These are phyloP conservation scores for Hypoxylon sp. DNA, from an alignment of 2,329 filamentous ascomycete species.

Conservation along the genomic window DNA sequence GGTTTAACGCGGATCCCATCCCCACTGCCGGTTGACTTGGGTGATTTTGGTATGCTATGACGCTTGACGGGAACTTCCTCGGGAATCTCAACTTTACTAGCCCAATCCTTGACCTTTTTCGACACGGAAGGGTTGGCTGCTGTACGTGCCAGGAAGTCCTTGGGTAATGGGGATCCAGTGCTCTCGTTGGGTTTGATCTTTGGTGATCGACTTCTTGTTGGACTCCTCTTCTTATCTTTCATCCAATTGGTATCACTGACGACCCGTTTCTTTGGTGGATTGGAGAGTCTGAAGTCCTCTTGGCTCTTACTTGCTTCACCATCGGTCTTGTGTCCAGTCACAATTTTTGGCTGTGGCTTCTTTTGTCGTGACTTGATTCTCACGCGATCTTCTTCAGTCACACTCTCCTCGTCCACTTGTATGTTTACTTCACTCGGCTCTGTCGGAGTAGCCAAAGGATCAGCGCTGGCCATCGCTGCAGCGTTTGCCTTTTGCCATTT, in stretches of 20 bases:
- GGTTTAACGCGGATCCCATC: conserved; percentile 60
- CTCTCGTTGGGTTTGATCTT: conserved; percentile 54
- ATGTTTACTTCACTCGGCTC: conserved; percentile 74
- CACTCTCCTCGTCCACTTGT: conserved; percentile 71
- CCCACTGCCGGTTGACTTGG: conserved; percentile 56
- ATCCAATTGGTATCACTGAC: conserved; percentile 95
- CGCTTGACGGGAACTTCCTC: conserved; percentile 58
- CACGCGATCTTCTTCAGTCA: conserved; percentile 72
- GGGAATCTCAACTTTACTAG: conserved; percentile 67
- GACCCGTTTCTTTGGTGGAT: conserved; percentile 88
- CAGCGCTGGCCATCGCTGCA: conserved; percentile 69
- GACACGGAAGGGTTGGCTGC: conserved; percentile 69
- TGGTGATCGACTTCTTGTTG: conserved; percentile 60
- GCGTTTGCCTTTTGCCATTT: conserved; percentile 88
- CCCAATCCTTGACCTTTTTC: conserved; percentile 75
- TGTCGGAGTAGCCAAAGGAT: conserved; percentile 67
- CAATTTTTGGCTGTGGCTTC: conserved; percentile 56
- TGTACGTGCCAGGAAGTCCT: conserved; percentile 69
- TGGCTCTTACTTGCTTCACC: conserved; percentile 53
- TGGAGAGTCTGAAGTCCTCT: conserved; percentile 61
- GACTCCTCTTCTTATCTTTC: conserved; percentile 68
- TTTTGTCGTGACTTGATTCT: conserved; percentile 69
- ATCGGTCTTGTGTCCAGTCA: conserved; percentile 51
- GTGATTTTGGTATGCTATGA: conserved; percentile 57
- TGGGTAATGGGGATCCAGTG: conserved; percentile 65